Percentiles rank a stretch among this genome's conserved stretches.
Conservation (phyloP, 1,284 basidiomycete species). For the Boletus semigastroideus region DNA sequence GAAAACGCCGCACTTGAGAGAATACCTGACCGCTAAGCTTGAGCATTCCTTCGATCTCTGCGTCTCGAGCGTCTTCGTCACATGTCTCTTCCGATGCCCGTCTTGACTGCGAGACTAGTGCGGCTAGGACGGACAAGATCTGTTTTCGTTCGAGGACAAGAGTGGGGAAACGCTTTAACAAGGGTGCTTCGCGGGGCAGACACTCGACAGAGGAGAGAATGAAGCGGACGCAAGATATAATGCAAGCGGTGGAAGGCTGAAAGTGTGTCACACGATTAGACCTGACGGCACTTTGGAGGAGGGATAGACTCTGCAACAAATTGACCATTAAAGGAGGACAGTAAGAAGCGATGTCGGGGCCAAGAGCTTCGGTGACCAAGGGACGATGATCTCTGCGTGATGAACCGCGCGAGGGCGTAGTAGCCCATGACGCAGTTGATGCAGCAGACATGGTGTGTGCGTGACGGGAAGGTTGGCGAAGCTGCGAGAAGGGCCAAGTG, state of each 20-base stretch:
- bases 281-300: slow-evolving; percentile 83
- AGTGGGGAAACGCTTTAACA: slow-evolving; percentile 65
- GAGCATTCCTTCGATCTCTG: slow-evolving; percentile 72
- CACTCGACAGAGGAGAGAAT: slow-evolving; percentile 86
- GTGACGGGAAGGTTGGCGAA: slow-evolving; percentile 38
- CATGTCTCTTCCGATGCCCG: slow-evolving; percentile 62
- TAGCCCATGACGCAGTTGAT: slow-evolving; percentile 58
- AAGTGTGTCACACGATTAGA: slow-evolving; percentile 79
- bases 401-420: slow-evolving; percentile 37
- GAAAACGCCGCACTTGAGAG: slow-evolving; percentile 67
- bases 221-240: slow-evolving; percentile 93
- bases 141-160: slow-evolving; percentile 80
- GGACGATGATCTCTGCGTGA: slow-evolving; percentile 42
- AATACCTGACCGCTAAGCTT: slow-evolving; percentile 73
- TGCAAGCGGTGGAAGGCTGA: slow-evolving; percentile 80
- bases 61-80: slow-evolving; percentile 49
- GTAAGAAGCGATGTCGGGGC: slow-evolving; percentile 53
- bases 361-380: slow-evolving; percentile 45
- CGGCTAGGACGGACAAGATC: slow-evolving; percentile 80
- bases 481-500: slow-evolving; percentile 13
- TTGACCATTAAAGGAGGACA: slow-evolving; percentile 75
- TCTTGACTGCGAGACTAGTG: slow-evolving; percentile 83
- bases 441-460: slow-evolving; percentile 48
- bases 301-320: slow-evolving; percentile 80
- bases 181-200: slow-evolving; percentile 76